Conservation (phyloP, 345 rosid species). For the Odontarrhena argentea region DNA sequence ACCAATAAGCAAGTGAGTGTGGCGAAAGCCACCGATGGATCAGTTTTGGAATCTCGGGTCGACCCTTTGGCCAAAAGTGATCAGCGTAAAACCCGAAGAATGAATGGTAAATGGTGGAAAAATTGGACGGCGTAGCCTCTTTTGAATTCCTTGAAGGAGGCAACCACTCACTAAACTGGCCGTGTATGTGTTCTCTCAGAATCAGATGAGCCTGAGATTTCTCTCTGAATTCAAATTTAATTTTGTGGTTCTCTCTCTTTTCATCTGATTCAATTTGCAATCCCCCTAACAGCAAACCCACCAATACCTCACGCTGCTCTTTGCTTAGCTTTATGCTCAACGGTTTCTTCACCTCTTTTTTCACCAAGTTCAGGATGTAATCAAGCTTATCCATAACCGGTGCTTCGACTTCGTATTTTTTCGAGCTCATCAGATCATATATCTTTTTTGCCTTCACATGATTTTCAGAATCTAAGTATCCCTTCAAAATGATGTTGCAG, state of each 20-base stretch:
- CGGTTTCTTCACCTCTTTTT: slow-evolving; percentile 59
- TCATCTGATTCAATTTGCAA: slow-evolving; percentile 65
- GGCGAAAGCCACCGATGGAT: slow-evolving; percentile 90
- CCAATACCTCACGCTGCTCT: slow-evolving; percentile 79
- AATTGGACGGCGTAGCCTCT: slow-evolving; percentile 48
- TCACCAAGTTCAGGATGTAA: slow-evolving; percentile 53
- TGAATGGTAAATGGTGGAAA: slow-evolving; percentile 59
- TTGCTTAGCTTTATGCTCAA: slow-evolving; percentile 65
- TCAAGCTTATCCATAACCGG: slow-evolving; percentile 66
- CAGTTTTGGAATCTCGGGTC: slow-evolving; percentile 69
- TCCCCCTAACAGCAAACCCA: slow-evolving; percentile 89
- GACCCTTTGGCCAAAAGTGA: slow-evolving; percentile 70
- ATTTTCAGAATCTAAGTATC: slow-evolving; percentile 61
- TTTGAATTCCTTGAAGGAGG: slow-evolving; percentile 52
- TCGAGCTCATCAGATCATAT: slow-evolving; percentile 68
- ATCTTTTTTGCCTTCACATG: slow-evolving; percentile 60
- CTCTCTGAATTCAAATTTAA: slow-evolving; percentile 64
- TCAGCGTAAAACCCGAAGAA: slow-evolving; percentile 73
- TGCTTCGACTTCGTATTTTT: slow-evolving; percentile 63
- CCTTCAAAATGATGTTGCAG: slow-evolving; percentile 67
- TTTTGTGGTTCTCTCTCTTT: slow-evolving; percentile 55
- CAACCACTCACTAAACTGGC: slow-evolving; percentile 73
- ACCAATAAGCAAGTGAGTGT: slow-evolving; percentile 74
- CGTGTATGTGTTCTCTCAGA: slow-evolving; percentile 62
- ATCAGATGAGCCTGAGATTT: slow-evolving; percentile 51